These are phyloP conservation scores for Hyphopichia pseudoburtonii DNA, from an alignment of 1,139 yeast genomes.

Conservation along the genomic window DNA sequence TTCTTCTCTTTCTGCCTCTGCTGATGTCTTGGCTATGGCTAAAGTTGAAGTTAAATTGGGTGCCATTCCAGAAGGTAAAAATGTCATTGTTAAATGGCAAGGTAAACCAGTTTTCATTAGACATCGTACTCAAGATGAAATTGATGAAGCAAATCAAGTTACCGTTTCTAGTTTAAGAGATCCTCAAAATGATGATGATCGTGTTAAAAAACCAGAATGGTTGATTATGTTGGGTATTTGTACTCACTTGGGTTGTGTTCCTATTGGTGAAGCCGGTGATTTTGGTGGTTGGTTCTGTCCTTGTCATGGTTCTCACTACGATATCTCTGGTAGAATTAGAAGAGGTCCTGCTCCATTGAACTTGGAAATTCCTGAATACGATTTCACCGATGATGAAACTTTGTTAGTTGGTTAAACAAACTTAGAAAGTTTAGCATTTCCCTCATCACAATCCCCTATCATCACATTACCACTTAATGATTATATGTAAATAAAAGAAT, in stretches of 20 bases:
- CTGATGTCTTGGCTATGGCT: slow-evolving; percentile 99
- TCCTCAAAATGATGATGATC: slow-evolving; percentile 89
- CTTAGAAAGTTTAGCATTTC: too few relatives aligned
- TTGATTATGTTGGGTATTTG: slow-evolving; percentile 98
- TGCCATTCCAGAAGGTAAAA: slow-evolving; percentile 96
- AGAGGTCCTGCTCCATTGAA: slow-evolving; percentile 99
- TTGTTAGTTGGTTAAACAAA: slow-evolving; percentile 69
- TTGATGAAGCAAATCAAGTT: slow-evolving; percentile 87
- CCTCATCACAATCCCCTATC: neutral
- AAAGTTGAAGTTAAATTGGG: slow-evolving; percentile 96
- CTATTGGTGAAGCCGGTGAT: slow-evolving; percentile 99
- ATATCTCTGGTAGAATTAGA: slow-evolving; percentile 99
- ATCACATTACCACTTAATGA: neutral
- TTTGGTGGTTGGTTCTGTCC: slow-evolving; percentile 99
- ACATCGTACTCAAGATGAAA: slow-evolving; percentile 94
- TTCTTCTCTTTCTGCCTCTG: slow-evolving; percentile 94
- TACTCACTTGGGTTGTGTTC: slow-evolving; percentile 99
- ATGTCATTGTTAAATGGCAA: slow-evolving; percentile 98
- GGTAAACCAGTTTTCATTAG: slow-evolving; percentile 99
- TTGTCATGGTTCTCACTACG: slow-evolving; percentile 99
- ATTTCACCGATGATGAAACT: slow-evolving; percentile 73
- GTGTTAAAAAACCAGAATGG: slow-evolving; percentile 98
- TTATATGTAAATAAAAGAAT: neutral
- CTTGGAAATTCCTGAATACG: slow-evolving; percentile 94
- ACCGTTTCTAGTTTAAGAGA: slow-evolving; percentile 81